A percentile compares a stretch with the other conserved stretches of the same genome.
Evolutionary conservation across 1,139 yeast genomes (phyloP).

Genomic region (Debaryomyces sp.): DNA sequence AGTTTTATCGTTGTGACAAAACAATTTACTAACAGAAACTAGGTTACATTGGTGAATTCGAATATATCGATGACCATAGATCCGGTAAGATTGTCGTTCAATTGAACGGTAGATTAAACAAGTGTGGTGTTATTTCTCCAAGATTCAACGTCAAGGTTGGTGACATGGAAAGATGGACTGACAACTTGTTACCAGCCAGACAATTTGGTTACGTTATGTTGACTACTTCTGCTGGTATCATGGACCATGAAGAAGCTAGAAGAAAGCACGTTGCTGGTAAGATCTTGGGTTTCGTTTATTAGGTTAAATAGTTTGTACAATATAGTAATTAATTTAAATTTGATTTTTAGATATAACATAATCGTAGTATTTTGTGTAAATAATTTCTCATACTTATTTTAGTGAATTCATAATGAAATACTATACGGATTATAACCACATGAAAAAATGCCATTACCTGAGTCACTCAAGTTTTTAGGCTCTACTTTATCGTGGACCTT

Average conservation of each 20-base stretch:
- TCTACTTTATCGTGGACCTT: conserved; percentile 49
- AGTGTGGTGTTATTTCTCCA: conserved; percentile 96
- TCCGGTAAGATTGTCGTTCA: conserved; percentile 94
- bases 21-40: conserved; percentile 12
- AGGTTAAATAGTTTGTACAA: conserved; percentile 21
- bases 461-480: conserved; percentile 31
- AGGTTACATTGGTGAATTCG: conserved; percentile 71
- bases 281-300: conserved; percentile 92
- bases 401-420: not conserved
- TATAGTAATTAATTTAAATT: conserved; percentile 1
- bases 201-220: conserved; percentile 94
- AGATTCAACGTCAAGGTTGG: conserved; percentile 90
- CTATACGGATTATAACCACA: no score
- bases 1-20: not conserved
- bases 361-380: not conserved
- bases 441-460: conserved; percentile 19
- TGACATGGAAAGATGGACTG: conserved; percentile 96
- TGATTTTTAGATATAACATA: not conserved
- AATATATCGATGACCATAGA: conserved; percentile 97
- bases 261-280: conserved; percentile 99
- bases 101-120: conserved; percentile 95
- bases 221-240: conserved; percentile 97
- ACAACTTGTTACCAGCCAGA: conserved; percentile 93
- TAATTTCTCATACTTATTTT: not conserved
- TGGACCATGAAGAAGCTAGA: conserved; percentile 99